Base-by-base conservation (phyloP, 2,329 filamentous ascomycete genomes). In the Pyrenochaeta sp. region DNA sequence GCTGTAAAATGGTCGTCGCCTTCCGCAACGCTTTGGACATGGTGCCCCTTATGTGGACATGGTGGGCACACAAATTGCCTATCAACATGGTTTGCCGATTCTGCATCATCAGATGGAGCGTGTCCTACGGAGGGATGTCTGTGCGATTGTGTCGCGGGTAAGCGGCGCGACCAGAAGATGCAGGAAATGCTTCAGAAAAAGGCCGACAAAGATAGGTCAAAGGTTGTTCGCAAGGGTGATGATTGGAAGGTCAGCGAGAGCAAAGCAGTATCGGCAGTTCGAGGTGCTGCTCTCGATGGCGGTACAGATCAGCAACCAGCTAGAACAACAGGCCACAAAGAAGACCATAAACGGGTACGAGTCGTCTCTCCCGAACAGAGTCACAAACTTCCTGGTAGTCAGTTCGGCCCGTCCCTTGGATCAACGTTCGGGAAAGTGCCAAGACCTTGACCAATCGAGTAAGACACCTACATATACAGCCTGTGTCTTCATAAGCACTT, bases 11-110 rank as follows among this genome's bases (percentile, higher is more conserved):
- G 56, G 58, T 62, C 31, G n/a, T 67, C 50, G 56, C 58, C 70
- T 51, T 58, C 64, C 42, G 62, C 73, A 36, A 68, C 65, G 6
- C 76, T 85, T 17, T 86, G 81, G 80, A 79, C 81, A 4, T 82
- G 81, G 76, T 89, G 86, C 68, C 78, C 85, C 62, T 76, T 82
- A 11, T 89, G 86, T 68, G 84, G 84, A 3, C 86, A 89, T 61
- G 81, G 82, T 33, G 85, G 82, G 2, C 86, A 89, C 64, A 74
- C 80, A 5, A 79, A 80, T 44, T 89, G 86, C 66, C 77, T 87
- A 27, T 77, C 76, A 7, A 77, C 78, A 12, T 87, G 85, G 85
- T 82, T 86, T 49, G 73, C 74, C 15, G 78, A 82, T 46, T 60
- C 78, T 17, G 69, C 41, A 12, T 59, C 78, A 29, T 76, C 78